Conservation (phyloP, 169 alveolate genomes). For the Eimeria zaria region DNA sequence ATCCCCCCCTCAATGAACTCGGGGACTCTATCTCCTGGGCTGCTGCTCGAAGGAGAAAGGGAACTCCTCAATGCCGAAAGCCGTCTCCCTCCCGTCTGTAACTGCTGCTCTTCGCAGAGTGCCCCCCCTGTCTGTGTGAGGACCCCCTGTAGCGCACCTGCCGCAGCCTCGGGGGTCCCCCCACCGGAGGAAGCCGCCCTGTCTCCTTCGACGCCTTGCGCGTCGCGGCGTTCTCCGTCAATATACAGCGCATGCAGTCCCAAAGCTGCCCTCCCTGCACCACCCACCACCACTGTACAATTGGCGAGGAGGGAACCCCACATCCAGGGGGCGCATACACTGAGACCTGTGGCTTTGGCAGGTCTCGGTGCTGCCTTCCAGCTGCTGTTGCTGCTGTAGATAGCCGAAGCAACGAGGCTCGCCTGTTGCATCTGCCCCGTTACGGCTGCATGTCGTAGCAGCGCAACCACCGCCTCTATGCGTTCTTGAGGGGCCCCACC, state of each 20-base stretch:
- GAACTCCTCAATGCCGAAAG: not conserved
- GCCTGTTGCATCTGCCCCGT: slow-evolving; percentile 6
- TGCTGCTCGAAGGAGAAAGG: not conserved
- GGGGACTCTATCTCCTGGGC: slow-evolving; percentile 1
- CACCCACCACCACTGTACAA: slow-evolving; percentile 66
- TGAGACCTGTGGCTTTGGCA: not conserved
- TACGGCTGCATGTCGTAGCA: slow-evolving; percentile 13
- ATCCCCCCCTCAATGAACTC: not conserved
- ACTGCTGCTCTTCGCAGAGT: slow-evolving; percentile 2
- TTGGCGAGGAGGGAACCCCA: slow-evolving; percentile 72
- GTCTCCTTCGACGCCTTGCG: not conserved
- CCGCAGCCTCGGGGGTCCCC: slow-evolving; percentile 33
- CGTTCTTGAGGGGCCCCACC: slow-evolving; percentile 20
- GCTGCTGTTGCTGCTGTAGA: not conserved
- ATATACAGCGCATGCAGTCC: slow-evolving; percentile 35
- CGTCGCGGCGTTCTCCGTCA: slow-evolving; percentile 71
- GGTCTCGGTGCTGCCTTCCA: slow-evolving; percentile 4
- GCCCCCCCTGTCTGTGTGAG: not conserved
- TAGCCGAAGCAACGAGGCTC: not conserved
- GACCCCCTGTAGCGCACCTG: not conserved
- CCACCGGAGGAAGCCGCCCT: not conserved
- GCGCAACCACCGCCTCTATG: not conserved
- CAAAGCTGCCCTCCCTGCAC: not conserved
- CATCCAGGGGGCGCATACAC: slow-evolving; percentile 23
- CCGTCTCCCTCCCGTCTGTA: not conserved